These are phyloP conservation scores for Tillandsia fasciculata DNA, from an alignment of 176 grass and related monocot species.

Conservation along the genomic window DNA sequence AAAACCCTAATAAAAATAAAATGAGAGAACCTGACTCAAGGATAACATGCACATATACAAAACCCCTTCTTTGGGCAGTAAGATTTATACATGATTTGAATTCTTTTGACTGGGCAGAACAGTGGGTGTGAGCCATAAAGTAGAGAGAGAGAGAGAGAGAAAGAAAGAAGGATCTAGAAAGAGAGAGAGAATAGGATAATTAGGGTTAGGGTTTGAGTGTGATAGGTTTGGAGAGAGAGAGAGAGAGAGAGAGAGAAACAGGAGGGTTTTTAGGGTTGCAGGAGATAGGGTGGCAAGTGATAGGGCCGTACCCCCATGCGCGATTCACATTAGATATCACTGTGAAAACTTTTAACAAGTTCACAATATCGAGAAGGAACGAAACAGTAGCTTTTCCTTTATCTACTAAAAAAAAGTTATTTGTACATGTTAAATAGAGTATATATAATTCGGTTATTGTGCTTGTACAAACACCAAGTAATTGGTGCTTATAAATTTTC, in stretches of 20 bases:
- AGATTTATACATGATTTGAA: neutral
- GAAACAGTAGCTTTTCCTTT: too few relatives aligned
- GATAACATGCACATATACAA: neutral
- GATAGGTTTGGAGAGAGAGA: neutral
- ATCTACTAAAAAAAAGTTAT: too few relatives aligned
- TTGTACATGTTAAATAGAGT: too few relatives aligned
- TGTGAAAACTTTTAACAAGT: neutral
- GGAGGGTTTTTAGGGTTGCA: neutral
- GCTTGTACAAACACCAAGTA: too few relatives aligned
- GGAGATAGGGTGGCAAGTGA: neutral
- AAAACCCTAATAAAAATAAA: neutral
- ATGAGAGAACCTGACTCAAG: neutral
- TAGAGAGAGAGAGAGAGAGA: neutral
- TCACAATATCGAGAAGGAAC: neutral
- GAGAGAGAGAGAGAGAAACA: too few relatives aligned
- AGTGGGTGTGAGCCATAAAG: constrained; percentile 1
- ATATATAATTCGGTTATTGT: too few relatives aligned
- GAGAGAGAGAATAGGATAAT: neutral
- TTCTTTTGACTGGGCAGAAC: neutral
- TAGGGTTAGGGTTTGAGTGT: neutral
- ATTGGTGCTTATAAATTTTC: too few relatives aligned
- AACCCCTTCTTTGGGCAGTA: neutral
- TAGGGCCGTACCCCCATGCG: constrained; percentile 4
- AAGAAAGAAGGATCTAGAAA: neutral
- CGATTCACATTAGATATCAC: neutral